A percentile compares a stretch with the other conserved stretches of the same genome.
phyloP scores from a whole-genome alignment of 768 basidiomycete species.

The Austroboletus eburneus region DNA sequence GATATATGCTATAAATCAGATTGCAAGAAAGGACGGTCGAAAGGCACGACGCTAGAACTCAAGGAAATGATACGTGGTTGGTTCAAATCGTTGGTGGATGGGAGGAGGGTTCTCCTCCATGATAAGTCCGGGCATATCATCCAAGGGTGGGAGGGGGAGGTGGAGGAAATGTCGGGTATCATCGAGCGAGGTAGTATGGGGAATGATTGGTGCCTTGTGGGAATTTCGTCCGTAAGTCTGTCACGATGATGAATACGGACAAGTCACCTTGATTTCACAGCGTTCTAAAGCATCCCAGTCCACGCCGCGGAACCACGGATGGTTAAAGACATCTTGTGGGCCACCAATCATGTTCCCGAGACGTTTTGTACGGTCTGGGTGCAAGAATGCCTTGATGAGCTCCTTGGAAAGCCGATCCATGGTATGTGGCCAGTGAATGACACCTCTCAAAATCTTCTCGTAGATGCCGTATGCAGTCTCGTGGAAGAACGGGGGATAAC shows the following conservation, averaged over 20 bases:
- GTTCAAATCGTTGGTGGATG: slow-evolving; percentile 61
- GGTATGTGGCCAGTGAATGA: slow-evolving; percentile 85
- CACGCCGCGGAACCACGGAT: slow-evolving; percentile 94
- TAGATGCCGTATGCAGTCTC: slow-evolving; percentile 98
- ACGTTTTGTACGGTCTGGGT: slow-evolving; percentile 87
- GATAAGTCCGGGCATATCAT: slow-evolving; percentile 77
- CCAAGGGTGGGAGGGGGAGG: slow-evolving; percentile 68
- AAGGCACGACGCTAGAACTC: slow-evolving; percentile 54
- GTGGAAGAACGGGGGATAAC: slow-evolving; percentile 98
- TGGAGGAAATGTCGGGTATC: slow-evolving; percentile 86
- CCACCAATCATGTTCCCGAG: slow-evolving; percentile 93
- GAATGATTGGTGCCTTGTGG: slow-evolving; percentile 78
- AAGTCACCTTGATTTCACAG: slow-evolving; percentile 75
- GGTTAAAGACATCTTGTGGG: slow-evolving; percentile 84
- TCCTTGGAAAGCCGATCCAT: slow-evolving; percentile 89
- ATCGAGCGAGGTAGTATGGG: slow-evolving; percentile 72
- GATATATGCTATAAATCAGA: slow-evolving; percentile 28
- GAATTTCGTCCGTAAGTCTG: slow-evolving; percentile 1
- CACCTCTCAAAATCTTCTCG: slow-evolving; percentile 89
- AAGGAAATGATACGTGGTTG: slow-evolving; percentile 65
- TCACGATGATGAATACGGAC: slow-evolving; percentile 1
- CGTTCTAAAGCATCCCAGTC: slow-evolving; percentile 88
- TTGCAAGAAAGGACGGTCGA: slow-evolving; percentile 7
- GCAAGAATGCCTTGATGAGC: slow-evolving; percentile 83
- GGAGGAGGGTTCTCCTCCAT: slow-evolving; percentile 56